Evolutionary conservation across 208 protist species (phyloP), one percentile per base, ranked within the genome.

Genomic region (Wallacemonas sp.): DNA sequence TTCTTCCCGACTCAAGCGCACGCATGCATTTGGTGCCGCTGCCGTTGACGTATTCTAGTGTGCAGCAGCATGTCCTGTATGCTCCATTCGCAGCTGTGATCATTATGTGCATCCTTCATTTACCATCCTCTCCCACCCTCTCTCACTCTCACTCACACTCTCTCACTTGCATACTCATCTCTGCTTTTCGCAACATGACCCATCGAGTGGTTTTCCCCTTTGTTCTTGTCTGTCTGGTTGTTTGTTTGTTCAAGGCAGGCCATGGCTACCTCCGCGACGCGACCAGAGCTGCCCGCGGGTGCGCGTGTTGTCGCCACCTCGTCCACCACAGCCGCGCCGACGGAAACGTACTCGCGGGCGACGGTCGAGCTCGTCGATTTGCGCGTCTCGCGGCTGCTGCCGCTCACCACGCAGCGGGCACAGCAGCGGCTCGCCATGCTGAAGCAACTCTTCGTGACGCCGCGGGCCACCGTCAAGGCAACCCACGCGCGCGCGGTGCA

Each of bases 371-470:
- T 93, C 21, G 56, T 88, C 24, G 58, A 79, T 12, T 38, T 78
- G 14, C 78, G 89, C 11, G 63, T 74, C 14, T 61, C 65, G 27
- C 72, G 78, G 52, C 44, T 95, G 6, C 65, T 92, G 9, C 85
- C 90, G 0, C 26, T 67, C 1, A 84, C 78, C n/a, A 76, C 81
- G 27, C 46, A 77, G 34, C 75, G 70, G 1, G 90, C 90, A 0
- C 61, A 74, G 38, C 24, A 64, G 19, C 84, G 90, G 17, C 57
- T 93, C 0, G 54, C 63, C 0, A 61, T 43, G n/a, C 76, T 93
- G 4, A 92, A 93, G 72, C 68, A 73, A 24, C 65, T 88, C 16
- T 93, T 86, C 73, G 16, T 74, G 1, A 44, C 72, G 2, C 72
- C 85, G 1, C 36, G 65, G 3, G 43, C 63, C 1, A 52, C 56